These are phyloP conservation scores for Reutealis trisperma DNA, from an alignment of 345 rosid species.

Conservation along the genomic window DNA sequence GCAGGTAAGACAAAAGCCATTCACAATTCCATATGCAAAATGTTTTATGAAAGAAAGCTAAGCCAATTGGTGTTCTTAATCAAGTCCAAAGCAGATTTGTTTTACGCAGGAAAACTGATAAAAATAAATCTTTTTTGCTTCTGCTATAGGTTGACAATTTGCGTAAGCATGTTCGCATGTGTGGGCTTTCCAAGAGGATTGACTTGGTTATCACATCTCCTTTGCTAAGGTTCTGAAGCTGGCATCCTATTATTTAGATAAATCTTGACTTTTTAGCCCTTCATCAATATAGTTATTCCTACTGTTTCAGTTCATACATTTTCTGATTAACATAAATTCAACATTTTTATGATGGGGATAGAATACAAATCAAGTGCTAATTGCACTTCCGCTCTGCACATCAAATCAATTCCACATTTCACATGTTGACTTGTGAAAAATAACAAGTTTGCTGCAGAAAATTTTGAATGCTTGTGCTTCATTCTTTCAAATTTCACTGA, in stretches of 20 bases:
- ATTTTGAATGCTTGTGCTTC: too few species aligned
- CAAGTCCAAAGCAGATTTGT: conserved; percentile 2
- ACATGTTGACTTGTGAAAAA: too few species aligned
- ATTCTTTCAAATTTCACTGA: too few species aligned
- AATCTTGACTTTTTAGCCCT: not conserved
- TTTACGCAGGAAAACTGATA: not conserved
- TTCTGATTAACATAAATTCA: not conserved
- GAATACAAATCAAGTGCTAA: too few species aligned
- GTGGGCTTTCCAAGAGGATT: conserved; percentile 73
- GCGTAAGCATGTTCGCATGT: conserved; percentile 78
- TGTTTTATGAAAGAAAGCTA: not conserved
- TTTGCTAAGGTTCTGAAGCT: conserved; percentile 61
- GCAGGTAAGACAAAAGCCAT: conserved; percentile 49
- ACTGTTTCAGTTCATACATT: not conserved
- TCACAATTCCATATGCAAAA: not conserved
- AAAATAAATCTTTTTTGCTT: not conserved
- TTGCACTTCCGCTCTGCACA: too few species aligned
- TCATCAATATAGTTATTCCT: not conserved
- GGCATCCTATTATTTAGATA: not conserved
- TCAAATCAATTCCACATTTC: too few species aligned
- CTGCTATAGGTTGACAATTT: conserved; percentile 71
- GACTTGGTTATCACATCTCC: conserved; percentile 87
- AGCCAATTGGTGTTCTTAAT: not conserved
- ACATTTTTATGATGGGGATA: not conserved
- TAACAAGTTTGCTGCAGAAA: too few species aligned